Conservation (phyloP, 345 rosid genomes). For the Lepidium sativum region DNA sequence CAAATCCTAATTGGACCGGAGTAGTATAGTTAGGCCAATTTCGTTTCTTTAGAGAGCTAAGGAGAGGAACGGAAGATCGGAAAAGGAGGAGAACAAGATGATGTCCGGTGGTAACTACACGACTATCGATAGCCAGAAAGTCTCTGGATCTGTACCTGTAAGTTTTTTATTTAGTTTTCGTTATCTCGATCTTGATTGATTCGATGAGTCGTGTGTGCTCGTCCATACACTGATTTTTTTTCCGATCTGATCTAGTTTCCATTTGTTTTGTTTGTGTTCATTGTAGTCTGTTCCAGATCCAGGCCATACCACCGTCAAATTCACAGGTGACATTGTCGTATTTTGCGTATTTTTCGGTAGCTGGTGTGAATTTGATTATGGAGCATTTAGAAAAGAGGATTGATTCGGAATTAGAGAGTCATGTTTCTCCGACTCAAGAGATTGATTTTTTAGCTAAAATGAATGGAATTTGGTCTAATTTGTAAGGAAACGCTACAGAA, state of each 20-base stretch:
- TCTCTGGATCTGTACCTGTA: conserved; percentile 94
- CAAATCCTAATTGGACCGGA: conserved; percentile 8
- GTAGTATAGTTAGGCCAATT: neutral
- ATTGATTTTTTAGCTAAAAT: neutral
- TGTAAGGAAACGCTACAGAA: neutral
- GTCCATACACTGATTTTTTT: conserved; percentile 12
- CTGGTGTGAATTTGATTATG: neutral
- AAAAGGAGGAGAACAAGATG: conserved; percentile 28
- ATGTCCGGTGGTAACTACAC: conserved; percentile 96
- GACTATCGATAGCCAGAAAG: conserved; percentile 73
- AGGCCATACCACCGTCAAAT: conserved; percentile 57
- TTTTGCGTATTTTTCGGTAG: neutral
- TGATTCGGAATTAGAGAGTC: neutral
- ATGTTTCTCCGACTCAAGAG: neutral
- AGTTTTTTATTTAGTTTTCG: too few relatives aligned
- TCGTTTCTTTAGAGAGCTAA: neutral
- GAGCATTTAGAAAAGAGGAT: neutral
- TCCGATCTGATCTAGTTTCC: conserved; percentile 28
- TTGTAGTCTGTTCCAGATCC: conserved; percentile 87
- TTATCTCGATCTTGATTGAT: too few relatives aligned
- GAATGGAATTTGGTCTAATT: neutral
- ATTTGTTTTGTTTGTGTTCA: neutral
- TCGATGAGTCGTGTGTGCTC: too few relatives aligned
- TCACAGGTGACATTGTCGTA: conserved; percentile 41
- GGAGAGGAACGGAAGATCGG: conserved; percentile 6